Percentiles rank a stretch among this genome's conserved stretches.
These are phyloP conservation scores for Echeveria elegans DNA, from an alignment of 164 flowering plant species.

Conservation along the genomic window DNA sequence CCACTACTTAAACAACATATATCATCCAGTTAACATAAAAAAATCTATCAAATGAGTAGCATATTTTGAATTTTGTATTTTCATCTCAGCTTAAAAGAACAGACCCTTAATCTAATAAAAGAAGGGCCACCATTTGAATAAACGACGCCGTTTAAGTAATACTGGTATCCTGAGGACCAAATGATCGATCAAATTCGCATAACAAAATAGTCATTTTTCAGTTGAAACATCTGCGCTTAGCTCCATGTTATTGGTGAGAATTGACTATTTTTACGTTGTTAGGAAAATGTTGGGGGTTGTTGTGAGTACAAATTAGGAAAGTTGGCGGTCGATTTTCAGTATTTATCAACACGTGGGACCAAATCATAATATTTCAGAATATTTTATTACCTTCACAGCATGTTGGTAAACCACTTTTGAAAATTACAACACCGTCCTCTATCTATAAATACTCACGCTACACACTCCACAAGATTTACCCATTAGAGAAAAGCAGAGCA, in stretches of 20 bases:
- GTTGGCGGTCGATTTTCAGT: neutral
- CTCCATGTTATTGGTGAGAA: neutral
- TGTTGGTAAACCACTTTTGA: slow-evolving; percentile 2
- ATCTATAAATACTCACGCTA: neutral
- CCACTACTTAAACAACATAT: too few species aligned
- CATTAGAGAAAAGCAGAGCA: neutral
- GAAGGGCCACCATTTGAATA: too few species aligned
- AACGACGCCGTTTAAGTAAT: too few species aligned
- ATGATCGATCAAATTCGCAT: too few species aligned
- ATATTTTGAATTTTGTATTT: too few species aligned
- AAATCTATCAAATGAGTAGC: too few species aligned
- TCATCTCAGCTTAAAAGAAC: too few species aligned
- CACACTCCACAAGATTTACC: neutral
- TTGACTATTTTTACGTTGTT: neutral
- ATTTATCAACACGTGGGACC: neutral
- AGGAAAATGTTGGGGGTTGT: neutral
- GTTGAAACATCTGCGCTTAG: neutral
- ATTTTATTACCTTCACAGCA: neutral
- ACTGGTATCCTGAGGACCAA: too few species aligned
- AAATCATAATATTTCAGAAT: neutral
- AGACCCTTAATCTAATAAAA: too few species aligned
- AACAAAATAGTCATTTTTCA: too few species aligned
- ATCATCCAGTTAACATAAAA: too few species aligned
- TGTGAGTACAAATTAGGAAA: neutral
- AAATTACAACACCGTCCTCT: neutral